Base-by-base conservation (phyloP, 1,139 yeast genomes). In the Suhomyces coccinellae region DNA sequence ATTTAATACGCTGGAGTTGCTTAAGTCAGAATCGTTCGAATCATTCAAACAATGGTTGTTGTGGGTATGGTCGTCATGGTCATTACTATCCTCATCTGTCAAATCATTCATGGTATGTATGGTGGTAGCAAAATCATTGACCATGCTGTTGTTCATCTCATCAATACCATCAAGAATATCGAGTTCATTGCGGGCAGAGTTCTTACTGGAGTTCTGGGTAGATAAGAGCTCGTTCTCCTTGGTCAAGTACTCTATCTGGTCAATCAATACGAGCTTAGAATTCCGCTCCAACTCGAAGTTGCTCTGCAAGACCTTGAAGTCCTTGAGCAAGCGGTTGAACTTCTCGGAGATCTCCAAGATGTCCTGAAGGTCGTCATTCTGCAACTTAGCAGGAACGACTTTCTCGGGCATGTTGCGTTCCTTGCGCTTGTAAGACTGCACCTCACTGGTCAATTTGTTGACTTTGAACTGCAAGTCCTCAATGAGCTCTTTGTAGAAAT, bases 201-300 rank as follows among this genome's bases (percentile, higher is more conserved):
- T 45, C 20, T 44, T 51, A 20, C 48, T 49, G 7, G 52, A 45
- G 33, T 43, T 47, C 38, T 47, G 47, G 32, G 43, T 52, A 7
- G 56, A 43, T 29, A 65, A 57, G 35, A 66, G 63, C 32, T 65
- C 66, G 48, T 69, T 71, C 51, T 75, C 73, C 45, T 67, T 68
- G 35, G 77, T 67, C 50, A 79, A 64, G 53, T 63, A 65, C 54
- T 80, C 85, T 36, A 80, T 67, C 61, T 80, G 83, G 53, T 79
- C 83, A 47, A 80, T 77, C 43, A 80, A 71, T 35, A 76, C 67
- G 49, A 77, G 61, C 51, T 79, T 79, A 45, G 79, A 75, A 50
- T 75, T 79, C 49, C 71, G 70, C 55, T 77, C 80, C 29, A 80
- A 62, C 59, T 66, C 78, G 53, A 54, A 76, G 56, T 69, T 71